Evolutionary conservation across 2,329 filamentous ascomycete species (phyloP), one percentile per base, ranked within the genome.

Genomic region (Aphanocladium album): DNA sequence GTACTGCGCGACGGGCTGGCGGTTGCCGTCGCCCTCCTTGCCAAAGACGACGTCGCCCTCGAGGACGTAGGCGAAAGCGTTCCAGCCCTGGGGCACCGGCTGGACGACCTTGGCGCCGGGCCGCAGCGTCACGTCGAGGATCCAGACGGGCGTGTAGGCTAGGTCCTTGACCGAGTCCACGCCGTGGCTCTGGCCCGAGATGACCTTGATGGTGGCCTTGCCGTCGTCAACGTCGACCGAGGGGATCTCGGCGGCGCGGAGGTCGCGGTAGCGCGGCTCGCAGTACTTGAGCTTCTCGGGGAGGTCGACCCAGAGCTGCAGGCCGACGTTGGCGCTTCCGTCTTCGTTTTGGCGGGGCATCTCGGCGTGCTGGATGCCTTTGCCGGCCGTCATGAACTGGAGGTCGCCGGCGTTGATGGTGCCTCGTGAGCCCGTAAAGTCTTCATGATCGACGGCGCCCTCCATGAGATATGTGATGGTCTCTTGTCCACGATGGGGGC

Each of bases 111-210:
- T 85, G 51, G 90, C 92, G 57, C 93, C 93, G 0, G 93, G 92
- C 68, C 85, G 77, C 57, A 98, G 84, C 21, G 84, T 86, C 56
- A 97, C 79, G 72, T 98, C 93, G 49, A 98, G 80, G 64, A 96
- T 81, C 93, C 93, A 98, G n/a, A 98, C 92, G 0, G 95, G 95
- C 1, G 93, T 98, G 75, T 98, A 97, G 16, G 93, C 93, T 49
- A 98, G 80, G 70, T 98, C 93, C 71, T 93, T 87, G 57, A 96
- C 84, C 16, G 88, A 91, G 71, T 97, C 93, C 57, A 95, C 84
- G 49, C 91, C 93, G 69, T 92, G 88, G 59, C 86, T 88, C 71
- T 89, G 86, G 21, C 93, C 95, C 1, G 88, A 93, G 67, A 98
- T 98, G 66, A 98, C 89, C 76, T 96, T 97, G 66, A 98, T 82